Percentiles rank a stretch among this genome's conserved stretches.
Conservation (phyloP, 2,329 filamentous ascomycete genomes). For the Diaporthe capsici region DNA sequence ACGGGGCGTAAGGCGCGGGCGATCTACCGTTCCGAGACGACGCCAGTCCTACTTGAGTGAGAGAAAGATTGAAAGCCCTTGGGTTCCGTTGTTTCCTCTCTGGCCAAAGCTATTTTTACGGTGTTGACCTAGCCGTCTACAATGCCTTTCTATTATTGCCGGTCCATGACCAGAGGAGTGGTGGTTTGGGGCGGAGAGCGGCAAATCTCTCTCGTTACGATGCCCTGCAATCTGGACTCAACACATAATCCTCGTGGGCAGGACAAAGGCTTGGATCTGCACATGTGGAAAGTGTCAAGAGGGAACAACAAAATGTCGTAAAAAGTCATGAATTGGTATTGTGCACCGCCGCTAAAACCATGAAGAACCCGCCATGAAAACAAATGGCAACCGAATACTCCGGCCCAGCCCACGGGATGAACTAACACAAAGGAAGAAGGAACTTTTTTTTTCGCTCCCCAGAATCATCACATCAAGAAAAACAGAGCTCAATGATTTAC, state of each 20-base stretch:
- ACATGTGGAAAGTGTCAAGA: neutral
- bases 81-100: neutral
- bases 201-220: neutral
- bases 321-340: conserved; percentile 28
- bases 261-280: neutral
- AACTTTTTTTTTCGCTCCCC: conserved; percentile 24
- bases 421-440: conserved; percentile 24
- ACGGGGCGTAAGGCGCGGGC: conserved; percentile 2
- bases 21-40: conserved; percentile 30
- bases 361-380: conserved; percentile 25
- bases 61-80: neutral
- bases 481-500: conserved; percentile 46
- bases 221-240: neutral
- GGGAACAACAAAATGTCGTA: neutral
- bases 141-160: neutral
- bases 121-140: neutral
- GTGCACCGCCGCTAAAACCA: conserved; percentile 29
- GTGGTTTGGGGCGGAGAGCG: too few species aligned
- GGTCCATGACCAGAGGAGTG: neutral
- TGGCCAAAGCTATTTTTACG: neutral
- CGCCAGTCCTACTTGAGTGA: conserved; percentile 7
- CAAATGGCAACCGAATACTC: conserved; percentile 21
- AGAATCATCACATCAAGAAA: neutral
- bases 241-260: neutral
- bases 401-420: conserved; percentile 21